A percentile compares a stretch with the other conserved stretches of the same genome.
Conservation (phyloP, 2,329 filamentous ascomycete genomes). For the Cladosporium phlei region DNA sequence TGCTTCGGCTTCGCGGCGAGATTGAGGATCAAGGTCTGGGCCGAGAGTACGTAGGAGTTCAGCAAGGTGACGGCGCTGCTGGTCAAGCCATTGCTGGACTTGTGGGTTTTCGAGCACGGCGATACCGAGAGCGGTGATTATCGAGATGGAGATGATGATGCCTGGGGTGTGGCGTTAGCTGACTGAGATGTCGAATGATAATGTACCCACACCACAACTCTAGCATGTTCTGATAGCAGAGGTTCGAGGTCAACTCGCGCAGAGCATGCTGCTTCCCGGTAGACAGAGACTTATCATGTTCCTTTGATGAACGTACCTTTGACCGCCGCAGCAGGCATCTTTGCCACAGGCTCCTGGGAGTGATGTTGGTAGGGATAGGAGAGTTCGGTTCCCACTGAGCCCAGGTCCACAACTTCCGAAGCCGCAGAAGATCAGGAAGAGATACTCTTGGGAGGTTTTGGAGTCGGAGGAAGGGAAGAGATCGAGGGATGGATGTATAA, state of each 20-base stretch:
- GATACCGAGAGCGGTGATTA: constrained; percentile 58
- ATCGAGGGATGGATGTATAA: not conserved
- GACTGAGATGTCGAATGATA: no score
- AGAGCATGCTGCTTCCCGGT: no score
- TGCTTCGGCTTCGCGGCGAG: constrained; percentile 32
- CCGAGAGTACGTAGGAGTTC: constrained; percentile 55
- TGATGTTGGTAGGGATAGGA: no score
- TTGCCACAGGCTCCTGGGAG: not conserved
- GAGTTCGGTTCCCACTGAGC: not conserved
- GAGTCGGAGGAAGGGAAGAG: not conserved
- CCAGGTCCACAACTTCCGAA: not conserved
- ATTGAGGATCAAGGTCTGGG: constrained; percentile 53
- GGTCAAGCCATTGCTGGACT: constrained; percentile 58
- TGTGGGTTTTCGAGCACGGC: constrained; percentile 62
- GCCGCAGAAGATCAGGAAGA: no score
- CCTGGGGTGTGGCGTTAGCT: constrained; percentile 38
- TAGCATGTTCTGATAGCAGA: not conserved
- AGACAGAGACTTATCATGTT: no score
- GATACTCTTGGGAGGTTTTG: no score
- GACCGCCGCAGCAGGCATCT: constrained; percentile 22
- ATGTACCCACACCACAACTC: no score
- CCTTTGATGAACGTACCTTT: constrained; percentile 20
- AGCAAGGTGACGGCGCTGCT: constrained; percentile 58
- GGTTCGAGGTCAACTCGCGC: no score
- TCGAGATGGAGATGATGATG: constrained; percentile 57